Evolutionary conservation across 371 early-diverging fungal genomes (phyloP).

Genomic region (Lichtheimia hyalospora): DNA sequence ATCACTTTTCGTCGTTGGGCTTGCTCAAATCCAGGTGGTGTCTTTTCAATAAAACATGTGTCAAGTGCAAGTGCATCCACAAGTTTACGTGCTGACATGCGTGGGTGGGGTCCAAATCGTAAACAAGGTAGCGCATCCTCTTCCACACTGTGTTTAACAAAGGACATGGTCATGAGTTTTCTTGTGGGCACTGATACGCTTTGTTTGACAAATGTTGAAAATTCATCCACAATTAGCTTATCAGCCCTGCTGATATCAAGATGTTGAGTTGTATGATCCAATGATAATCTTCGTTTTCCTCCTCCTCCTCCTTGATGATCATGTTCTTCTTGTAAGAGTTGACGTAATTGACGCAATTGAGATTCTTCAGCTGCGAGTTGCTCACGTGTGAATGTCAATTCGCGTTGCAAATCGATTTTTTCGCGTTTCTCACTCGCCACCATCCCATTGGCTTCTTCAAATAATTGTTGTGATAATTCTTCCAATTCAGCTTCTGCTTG

Average conservation of each 20-base stretch:
- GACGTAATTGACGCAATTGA: slow-evolving; percentile 74
- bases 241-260: slow-evolving; percentile 42
- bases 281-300: too few species aligned
- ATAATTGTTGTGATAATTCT: slow-evolving; percentile 77
- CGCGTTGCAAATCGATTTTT: slow-evolving; percentile 45
- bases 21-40: slow-evolving; percentile 68
- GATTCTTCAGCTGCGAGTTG: slow-evolving; percentile 68
- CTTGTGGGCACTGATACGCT: slow-evolving; percentile 57
- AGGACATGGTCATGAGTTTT: slow-evolving; percentile 72
- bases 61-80: slow-evolving; percentile 85
- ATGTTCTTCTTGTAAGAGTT: slow-evolving; percentile 61
- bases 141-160: slow-evolving; percentile 79
- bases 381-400: slow-evolving; percentile 65
- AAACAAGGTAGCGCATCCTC: slow-evolving; percentile 92
- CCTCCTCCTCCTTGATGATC: too few species aligned
- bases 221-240: slow-evolving; percentile 70
- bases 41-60: slow-evolving; percentile 72
- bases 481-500: slow-evolving; percentile 83
- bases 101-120: slow-evolving; percentile 85
- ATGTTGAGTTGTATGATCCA: background rate
- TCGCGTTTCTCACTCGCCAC: slow-evolving; percentile 69
- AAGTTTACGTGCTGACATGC: slow-evolving; percentile 82
- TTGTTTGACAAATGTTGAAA: slow-evolving; percentile 73
- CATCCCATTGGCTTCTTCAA: slow-evolving; percentile 87
- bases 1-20: slow-evolving; percentile 56